Conservation (phyloP, 768 basidiomycete species). For the Xerocomellus amylosporus region DNA sequence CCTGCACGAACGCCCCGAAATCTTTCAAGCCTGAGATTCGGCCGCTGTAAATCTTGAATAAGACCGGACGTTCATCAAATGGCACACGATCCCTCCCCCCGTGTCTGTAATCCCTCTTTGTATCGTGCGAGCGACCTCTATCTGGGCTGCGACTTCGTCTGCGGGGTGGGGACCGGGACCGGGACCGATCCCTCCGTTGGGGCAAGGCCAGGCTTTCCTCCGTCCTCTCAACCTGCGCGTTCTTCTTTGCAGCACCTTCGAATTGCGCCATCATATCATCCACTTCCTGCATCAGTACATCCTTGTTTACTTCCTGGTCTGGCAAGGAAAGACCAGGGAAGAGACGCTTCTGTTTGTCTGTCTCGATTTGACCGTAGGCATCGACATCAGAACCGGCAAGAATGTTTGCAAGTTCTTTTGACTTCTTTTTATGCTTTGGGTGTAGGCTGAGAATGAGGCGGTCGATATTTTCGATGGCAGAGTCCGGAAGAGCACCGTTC, state of each 20-base stretch:
- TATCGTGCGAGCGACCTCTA: conserved; percentile 49
- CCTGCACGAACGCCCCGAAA: conserved; percentile 90
- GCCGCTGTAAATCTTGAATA: conserved; percentile 95
- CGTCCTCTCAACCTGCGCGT: conserved; percentile 38
- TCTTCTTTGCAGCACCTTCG: conserved; percentile 65
- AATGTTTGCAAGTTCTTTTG: conserved; percentile 37
- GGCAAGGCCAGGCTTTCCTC: conserved; percentile 57
- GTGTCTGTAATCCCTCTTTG: conserved; percentile 41
- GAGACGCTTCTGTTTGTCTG: conserved; percentile 76
- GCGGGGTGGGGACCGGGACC: conserved; percentile 45
- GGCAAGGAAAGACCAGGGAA: conserved; percentile 89
- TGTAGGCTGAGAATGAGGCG: conserved; percentile 93
- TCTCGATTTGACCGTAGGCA: conserved; percentile 42
- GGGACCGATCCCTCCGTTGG: conserved; percentile 50
- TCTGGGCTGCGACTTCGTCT: conserved; percentile 59
- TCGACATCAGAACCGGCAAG: conserved; percentile 33
- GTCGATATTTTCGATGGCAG: conserved; percentile 90
- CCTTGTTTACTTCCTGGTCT: conserved; percentile 67
- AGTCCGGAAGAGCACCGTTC: conserved; percentile 78
- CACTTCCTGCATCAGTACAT: conserved; percentile 82
- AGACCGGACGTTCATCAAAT: conserved; percentile 77
- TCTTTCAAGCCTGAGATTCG: conserved; percentile 85
- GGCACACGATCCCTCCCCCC: conserved; percentile 35
- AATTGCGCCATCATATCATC: conserved; percentile 85
- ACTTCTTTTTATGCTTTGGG: conserved; percentile 87